Evolutionary conservation across 2,329 filamentous ascomycete species (phyloP).

Genomic region (Calcarisporium arbuscula): DNA sequence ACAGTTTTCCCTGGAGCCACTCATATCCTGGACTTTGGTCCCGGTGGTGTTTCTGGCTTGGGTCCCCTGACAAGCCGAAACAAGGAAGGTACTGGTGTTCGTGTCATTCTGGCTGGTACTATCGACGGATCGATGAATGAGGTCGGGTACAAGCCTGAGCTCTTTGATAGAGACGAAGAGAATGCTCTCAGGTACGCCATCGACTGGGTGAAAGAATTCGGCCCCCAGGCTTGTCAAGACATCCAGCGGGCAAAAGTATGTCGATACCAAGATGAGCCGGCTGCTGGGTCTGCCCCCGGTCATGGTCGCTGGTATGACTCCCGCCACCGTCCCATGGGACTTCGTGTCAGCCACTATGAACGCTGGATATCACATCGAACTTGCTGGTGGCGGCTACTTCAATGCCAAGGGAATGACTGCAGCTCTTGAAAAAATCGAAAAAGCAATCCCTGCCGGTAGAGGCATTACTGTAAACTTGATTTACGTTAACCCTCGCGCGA

Average conservation of each 20-base stretch:
- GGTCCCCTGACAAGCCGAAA: conserved; percentile 96
- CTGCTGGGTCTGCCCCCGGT: conserved; percentile 78
- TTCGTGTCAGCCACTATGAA: conserved; percentile 92
- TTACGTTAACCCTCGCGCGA: conserved; percentile 82
- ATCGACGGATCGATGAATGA: conserved; percentile 85
- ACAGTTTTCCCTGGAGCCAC: conserved; percentile 87
- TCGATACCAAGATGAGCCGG: conserved; percentile 94
- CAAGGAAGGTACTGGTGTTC: conserved; percentile 96
- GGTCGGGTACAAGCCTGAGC: conserved; percentile 94
- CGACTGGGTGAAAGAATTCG: conserved; percentile 97
- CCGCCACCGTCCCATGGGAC: conserved; percentile 81
- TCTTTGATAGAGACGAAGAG: conserved; percentile 94
- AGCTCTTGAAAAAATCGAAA: conserved; percentile 78
- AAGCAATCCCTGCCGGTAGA: conserved; percentile 73
- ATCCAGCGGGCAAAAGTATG: conserved; percentile 79
- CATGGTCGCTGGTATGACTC: conserved; percentile 92
- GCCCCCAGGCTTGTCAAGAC: conserved; percentile 88
- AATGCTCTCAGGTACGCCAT: conserved; percentile 91
- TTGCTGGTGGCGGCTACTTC: conserved; percentile 87
- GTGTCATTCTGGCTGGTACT: conserved; percentile 90
- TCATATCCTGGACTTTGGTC: conserved; percentile 93
- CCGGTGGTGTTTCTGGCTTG: conserved; percentile 91
- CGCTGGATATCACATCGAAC: conserved; percentile 88
- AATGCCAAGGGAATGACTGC: conserved; percentile 75
- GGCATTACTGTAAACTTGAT: conserved; percentile 89